Evolutionary conservation across 139 green algal species (phyloP).

Genomic region (Trebouxia sp.): DNA sequence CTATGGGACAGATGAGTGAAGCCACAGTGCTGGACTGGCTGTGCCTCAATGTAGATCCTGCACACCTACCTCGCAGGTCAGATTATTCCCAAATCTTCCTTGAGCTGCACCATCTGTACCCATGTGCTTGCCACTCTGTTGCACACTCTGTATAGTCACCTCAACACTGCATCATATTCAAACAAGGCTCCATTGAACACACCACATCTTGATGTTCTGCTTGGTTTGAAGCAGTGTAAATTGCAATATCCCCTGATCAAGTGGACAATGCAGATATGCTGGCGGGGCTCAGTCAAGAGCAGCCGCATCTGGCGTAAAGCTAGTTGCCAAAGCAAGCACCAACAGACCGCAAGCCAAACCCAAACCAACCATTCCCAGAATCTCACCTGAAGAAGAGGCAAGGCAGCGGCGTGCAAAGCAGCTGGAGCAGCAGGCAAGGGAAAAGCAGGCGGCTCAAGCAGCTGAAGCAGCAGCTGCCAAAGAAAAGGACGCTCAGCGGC

Average conservation of each 20-base stretch:
- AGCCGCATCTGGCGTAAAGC: slow-evolving; percentile 23
- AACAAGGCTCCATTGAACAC: neutral
- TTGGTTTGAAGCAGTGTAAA: too few relatives aligned
- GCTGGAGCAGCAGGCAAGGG: neutral
- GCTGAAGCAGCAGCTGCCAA: slow-evolving; percentile 16
- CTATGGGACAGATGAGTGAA: slow-evolving; percentile 7
- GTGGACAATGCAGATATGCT: neutral
- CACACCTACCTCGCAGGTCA: slow-evolving; percentile 65
- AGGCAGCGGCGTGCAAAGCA: neutral
- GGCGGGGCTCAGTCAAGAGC: neutral
- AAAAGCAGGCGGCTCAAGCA: slow-evolving; percentile 22
- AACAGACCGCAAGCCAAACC: neutral
- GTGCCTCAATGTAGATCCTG: slow-evolving; percentile 66
- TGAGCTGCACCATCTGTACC: too few relatives aligned
- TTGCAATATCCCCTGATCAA: too few relatives aligned
- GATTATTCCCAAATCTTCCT: too few relatives aligned
- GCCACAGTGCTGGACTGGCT: slow-evolving; percentile 77
- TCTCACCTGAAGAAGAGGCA: neutral
- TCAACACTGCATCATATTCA: too few relatives aligned
- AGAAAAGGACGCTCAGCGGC: slow-evolving; percentile 46
- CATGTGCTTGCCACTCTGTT: too few relatives aligned
- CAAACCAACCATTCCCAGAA: neutral
- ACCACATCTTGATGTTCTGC: neutral
- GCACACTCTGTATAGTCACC: too few relatives aligned
- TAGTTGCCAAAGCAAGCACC: slow-evolving; percentile 38